These are phyloP conservation scores for Pilasporangium apinafurcum DNA, from an alignment of 352 stramenopile genomes.

Conservation along the genomic window DNA sequence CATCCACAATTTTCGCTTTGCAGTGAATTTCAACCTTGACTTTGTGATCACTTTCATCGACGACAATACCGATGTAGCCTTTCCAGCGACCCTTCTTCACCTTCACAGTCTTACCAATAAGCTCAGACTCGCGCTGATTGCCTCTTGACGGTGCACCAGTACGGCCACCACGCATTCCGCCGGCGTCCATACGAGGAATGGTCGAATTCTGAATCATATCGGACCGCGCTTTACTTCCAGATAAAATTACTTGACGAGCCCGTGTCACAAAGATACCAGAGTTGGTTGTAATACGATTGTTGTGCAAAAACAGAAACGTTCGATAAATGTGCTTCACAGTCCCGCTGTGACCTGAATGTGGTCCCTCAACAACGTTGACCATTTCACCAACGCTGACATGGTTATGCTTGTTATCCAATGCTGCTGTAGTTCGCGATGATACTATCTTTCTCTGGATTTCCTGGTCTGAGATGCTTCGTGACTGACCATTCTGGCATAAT, in stretches of 20 bases:
- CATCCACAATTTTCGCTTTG: conserved; percentile 84
- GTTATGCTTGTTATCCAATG: conserved; percentile 87
- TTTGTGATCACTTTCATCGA: conserved; percentile 85
- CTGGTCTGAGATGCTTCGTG: conserved; percentile 80
- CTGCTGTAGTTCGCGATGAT: conserved; percentile 72
- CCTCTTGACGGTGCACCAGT: conserved; percentile 23
- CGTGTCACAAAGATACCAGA: conserved; percentile 87
- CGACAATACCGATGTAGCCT: conserved; percentile 90
- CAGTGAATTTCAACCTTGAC: conserved; percentile 91
- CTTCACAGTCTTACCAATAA: conserved; percentile 87
- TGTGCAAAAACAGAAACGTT: conserved; percentile 87
- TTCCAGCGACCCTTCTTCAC: conserved; percentile 90
- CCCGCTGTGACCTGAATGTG: conserved; percentile 76
- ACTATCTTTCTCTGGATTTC: conserved; percentile 88
- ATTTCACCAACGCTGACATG: conserved; percentile 87
- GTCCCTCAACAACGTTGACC: conserved; percentile 85
- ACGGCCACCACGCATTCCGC: conserved; percentile 27
- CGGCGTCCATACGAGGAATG: conserved; percentile 51
- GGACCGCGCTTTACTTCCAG: conserved; percentile 80
- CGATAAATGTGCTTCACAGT: conserved; percentile 90
- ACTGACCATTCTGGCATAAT: conserved; percentile 80
- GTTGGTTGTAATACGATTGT: conserved; percentile 87
- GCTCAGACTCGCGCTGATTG: conserved; percentile 58
- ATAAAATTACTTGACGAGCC: conserved; percentile 73
- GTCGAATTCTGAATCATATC: conserved; percentile 86